Percentiles rank a stretch among this genome's conserved stretches.
Evolutionary conservation across 805 yeast genomes (phyloP).

Genomic region (Sugiyamaella valdiviana): DNA sequence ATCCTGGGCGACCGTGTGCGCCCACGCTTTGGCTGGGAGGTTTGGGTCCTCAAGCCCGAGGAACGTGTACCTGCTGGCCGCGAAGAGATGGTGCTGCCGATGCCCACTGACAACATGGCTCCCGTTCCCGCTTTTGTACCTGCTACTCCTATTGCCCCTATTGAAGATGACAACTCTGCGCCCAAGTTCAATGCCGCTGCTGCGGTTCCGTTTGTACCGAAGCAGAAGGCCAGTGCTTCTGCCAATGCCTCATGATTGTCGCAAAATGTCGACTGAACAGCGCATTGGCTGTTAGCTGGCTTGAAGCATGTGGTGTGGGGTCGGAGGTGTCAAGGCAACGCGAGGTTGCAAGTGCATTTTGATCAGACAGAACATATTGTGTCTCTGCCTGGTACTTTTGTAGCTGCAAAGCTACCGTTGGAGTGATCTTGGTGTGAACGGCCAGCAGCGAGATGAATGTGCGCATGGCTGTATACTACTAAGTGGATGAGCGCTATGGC

Average conservation of each 20-base stretch:
- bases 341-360: too few relatives aligned
- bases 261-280: too few relatives aligned
- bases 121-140: background rate
- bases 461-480: too few relatives aligned
- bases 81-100: constrained; percentile 31
- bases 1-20: constrained; percentile 52
- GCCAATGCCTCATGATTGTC: background rate
- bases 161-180: constrained; percentile 3
- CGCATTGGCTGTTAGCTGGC: too few relatives aligned
- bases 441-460: too few relatives aligned
- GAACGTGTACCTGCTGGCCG: constrained; percentile 44
- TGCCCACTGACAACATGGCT: background rate
- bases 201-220: constrained; percentile 35
- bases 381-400: too few relatives aligned
- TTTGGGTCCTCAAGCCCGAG: constrained; percentile 60
- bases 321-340: too few relatives aligned
- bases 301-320: too few relatives aligned
- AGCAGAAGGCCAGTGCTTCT: constrained; percentile 7
- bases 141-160: constrained; percentile 2
- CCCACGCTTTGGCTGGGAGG: constrained; percentile 49
- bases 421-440: too few relatives aligned
- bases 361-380: too few relatives aligned
- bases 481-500: too few relatives aligned
- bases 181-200: constrained; percentile 31
- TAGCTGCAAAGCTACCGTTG: too few relatives aligned